Base-by-base conservation (phyloP, 768 basidiomycete species). In the Russula compacta region DNA sequence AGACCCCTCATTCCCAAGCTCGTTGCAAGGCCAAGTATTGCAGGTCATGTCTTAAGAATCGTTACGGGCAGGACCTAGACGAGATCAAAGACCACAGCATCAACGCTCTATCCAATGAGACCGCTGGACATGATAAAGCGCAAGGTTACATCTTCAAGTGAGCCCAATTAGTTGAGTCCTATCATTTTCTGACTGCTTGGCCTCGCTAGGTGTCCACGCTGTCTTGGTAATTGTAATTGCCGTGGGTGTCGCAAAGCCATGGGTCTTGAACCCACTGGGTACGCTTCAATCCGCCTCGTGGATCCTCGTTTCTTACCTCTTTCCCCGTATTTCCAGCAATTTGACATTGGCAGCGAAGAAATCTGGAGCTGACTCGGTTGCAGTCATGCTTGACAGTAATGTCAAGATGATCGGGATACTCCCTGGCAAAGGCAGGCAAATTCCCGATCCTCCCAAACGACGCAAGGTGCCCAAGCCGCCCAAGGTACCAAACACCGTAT, bases 201-300 rank as follows among this genome's bases (percentile, higher is more conserved):
- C 11, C 5, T 17, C 40, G 53, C 47, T 32, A 90, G 87, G 69
- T 91, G 89, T 64, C 86, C 86, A 4, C 80, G 77, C 66, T 91
- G 89, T 61, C 73, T 78, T 53, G 82, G 79, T 65, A 72, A 76
- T 10, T 91, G 89, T 72, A 87, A 83, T 69, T 91, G 89, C 64
- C 75, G 78, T 44, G 70, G 69, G 4, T 91, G 89, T 71, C 79
- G 83, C 59, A 87, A 84, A 71, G 74, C 79, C 15, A 77, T 82
- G 69, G 86, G 86, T 21, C 73, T 85, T 35, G 77, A 77, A 54
- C 78, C 84, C 0, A 78, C 78, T 33, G 84, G 84, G 86, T 86
- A 65, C 19, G 81, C 70, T 36, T 44, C 32, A 24, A 48, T n/a
- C n/a, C 6, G 42, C 14, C 51, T 40, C 44, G 35, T 55, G 29